A percentile compares a stretch with the other conserved stretches of the same genome.
These are phyloP conservation scores for Sporodiniella umbellata DNA, from an alignment of 371 early-diverging fungal genomes.

Conservation along the genomic window DNA sequence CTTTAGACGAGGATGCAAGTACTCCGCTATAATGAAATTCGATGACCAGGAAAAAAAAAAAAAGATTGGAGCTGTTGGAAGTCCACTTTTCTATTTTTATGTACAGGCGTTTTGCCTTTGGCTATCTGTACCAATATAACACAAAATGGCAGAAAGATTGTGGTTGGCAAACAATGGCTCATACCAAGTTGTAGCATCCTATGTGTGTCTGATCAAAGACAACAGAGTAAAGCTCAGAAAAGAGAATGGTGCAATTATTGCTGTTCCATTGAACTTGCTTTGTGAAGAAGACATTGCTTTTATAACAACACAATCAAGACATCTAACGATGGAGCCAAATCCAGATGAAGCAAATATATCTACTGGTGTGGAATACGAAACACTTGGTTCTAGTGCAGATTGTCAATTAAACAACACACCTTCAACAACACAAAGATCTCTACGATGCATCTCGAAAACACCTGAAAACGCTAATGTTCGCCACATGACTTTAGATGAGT, in stretches of 20 bases:
- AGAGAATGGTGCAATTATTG: constrained; percentile 31
- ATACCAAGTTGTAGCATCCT: constrained; percentile 34
- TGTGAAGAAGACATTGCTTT: constrained; percentile 34
- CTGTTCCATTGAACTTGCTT: constrained; percentile 33
- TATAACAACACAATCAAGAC: constrained; percentile 17
- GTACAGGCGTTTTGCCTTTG: too few relatives aligned
- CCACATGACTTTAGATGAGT: constrained; percentile 18
- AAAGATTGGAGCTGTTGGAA: too few relatives aligned
- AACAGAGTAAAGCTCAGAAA: constrained; percentile 40
- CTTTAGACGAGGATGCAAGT: too few relatives aligned
- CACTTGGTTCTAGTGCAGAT: too few relatives aligned
- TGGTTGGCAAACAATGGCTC: constrained; percentile 42
- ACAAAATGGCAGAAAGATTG: constrained; percentile 8
- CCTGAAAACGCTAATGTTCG: constrained; percentile 11
- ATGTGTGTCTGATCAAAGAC: constrained; percentile 34
- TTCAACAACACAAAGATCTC: not conserved
- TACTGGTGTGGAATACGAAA: not conserved
- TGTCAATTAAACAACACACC: not conserved
- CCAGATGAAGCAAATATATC: not conserved
- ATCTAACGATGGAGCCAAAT: not conserved
- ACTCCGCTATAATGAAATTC: too few relatives aligned
- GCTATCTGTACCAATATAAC: too few relatives aligned
- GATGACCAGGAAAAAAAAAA: too few relatives aligned
- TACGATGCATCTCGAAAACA: not conserved
- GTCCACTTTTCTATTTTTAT: too few relatives aligned